Evolutionary conservation across 805 yeast genomes (phyloP), one percentile per base, ranked within the genome.

Genomic region (Naumovozyma dairenensis): DNA sequence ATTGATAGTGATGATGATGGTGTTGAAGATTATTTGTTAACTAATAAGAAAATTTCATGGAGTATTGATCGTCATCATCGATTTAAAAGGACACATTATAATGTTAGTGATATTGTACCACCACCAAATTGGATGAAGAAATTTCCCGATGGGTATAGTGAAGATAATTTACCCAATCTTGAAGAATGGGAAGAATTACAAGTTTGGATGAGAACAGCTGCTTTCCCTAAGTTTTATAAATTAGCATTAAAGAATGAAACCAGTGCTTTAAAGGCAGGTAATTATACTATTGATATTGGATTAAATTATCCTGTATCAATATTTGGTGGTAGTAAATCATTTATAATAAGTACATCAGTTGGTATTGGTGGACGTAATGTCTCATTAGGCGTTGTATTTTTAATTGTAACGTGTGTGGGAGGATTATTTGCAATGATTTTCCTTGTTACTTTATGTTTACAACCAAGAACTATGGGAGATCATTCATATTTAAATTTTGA

Each of bases 181-280:
- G 62, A 76, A 1, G 57, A 64, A 5, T 76, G 84, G 84, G 71
- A 68, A 38, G 77, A 74, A 38, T 69, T 82, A 39, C 87, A 81
- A 49, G 79, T 81, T 44, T 82, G 93, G 93, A 80, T 81, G 89
- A 70, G 83, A 42, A 86, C 96, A 1, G 95, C 97, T 0, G 96
- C 93, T 0, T 65, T 92, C 42, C 94, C 97, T 14, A 73, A 78
- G 5, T 89, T 92, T 51, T 74, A 80, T 66, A 89, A 92, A 55
- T 61, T 85, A 26, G 86, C 85, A 29, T 69, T 80, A 29, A 74
- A 80, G 46, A 86, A 83, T 57, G 79, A 74, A 38, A 63, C 72
- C 2, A 63, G 62, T 1, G 49, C 69, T 1, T 55, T 89, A 39
- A 39, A 53, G 1, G 62, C 71, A 10, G 97, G 97, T 2, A 70